Evolutionary conservation across 148 eudicot genomes (phyloP).

Genomic region (Suaeda aralocaspica): DNA sequence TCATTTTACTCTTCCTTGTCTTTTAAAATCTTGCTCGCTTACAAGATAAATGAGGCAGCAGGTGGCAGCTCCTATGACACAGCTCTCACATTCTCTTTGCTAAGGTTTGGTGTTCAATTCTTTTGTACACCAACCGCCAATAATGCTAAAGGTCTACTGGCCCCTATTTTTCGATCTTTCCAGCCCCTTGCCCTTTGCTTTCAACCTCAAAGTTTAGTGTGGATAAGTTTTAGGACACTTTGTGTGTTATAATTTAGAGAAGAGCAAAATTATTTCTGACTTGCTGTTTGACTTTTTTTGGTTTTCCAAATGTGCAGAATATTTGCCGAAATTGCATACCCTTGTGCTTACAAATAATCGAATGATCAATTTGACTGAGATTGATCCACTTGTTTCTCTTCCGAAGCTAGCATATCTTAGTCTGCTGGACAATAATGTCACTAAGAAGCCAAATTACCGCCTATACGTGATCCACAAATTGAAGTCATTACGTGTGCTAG

Average conservation of each 20-base stretch:
- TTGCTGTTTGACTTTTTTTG: slow-evolving; percentile 13
- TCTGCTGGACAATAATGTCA: slow-evolving; percentile 71
- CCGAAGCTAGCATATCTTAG: slow-evolving; percentile 74
- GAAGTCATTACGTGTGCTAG: slow-evolving; percentile 65
- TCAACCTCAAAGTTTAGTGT: no score
- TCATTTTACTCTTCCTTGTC: neutral
- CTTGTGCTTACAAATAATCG: slow-evolving; percentile 91
- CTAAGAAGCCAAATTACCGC: slow-evolving; percentile 87
- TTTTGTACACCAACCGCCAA: no score
- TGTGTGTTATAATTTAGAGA: neutral
- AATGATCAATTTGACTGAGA: slow-evolving; percentile 83
- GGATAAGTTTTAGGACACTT: neutral
- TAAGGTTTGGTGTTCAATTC: no score
- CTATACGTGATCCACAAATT: slow-evolving; percentile 81
- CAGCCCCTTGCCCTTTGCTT: no score
- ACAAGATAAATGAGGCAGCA: no score
- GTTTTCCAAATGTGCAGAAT: slow-evolving; percentile 47
- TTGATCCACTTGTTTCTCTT: slow-evolving; percentile 91
- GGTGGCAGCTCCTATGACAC: no score
- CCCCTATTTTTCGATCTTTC: no score
- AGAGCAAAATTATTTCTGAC: neutral
- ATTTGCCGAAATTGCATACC: slow-evolving; percentile 86
- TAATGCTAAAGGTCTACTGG: no score
- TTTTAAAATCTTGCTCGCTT: no score
- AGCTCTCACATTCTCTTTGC: no score